Evolutionary conservation across 352 stramenopile genomes (phyloP).

Genomic region (Globisporangium okanoganense): DNA sequence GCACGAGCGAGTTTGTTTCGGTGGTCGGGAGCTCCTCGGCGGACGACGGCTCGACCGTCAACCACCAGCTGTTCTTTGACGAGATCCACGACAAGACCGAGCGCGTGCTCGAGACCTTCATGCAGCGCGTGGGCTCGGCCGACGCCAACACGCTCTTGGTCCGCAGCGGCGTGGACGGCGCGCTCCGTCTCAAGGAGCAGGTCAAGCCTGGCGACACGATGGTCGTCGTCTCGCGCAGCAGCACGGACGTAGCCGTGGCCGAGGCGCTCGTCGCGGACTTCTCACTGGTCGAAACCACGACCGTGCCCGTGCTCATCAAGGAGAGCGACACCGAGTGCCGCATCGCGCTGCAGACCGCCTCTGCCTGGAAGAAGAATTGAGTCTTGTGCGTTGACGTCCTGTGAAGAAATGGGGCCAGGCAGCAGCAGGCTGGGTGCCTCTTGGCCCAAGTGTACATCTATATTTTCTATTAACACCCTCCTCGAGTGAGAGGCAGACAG

Average conservation of each 20-base stretch:
- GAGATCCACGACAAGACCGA: slow-evolving; percentile 60
- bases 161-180: slow-evolving; percentile 38
- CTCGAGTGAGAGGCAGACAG: background rate
- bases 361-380: slow-evolving; percentile 41
- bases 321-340: slow-evolving; percentile 46
- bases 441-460: background rate
- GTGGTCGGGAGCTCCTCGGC: slow-evolving; percentile 10
- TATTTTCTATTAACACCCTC: background rate
- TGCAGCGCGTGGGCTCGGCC: slow-evolving; percentile 26
- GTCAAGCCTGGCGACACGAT: slow-evolving; percentile 48
- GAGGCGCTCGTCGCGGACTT: slow-evolving; percentile 35
- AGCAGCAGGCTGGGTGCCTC: background rate
- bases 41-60: slow-evolving; percentile 7
- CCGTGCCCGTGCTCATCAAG: slow-evolving; percentile 50
- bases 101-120: slow-evolving; percentile 51
- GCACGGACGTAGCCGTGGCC: slow-evolving; percentile 27
- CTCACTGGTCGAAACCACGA: slow-evolving; percentile 33
- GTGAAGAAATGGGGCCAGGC: no score
- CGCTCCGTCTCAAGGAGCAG: slow-evolving; percentile 43
- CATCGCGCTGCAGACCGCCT: slow-evolving; percentile 38
- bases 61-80: slow-evolving; percentile 41
- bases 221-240: slow-evolving; percentile 45
- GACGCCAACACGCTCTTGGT: slow-evolving; percentile 27
- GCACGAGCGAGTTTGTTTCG: slow-evolving; percentile 41
- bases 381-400: no score